A percentile compares a stretch with the other conserved stretches of the same genome.
Conservation (phyloP, 139 green algal species). For the Chlamydomonas sphaeroides region DNA sequence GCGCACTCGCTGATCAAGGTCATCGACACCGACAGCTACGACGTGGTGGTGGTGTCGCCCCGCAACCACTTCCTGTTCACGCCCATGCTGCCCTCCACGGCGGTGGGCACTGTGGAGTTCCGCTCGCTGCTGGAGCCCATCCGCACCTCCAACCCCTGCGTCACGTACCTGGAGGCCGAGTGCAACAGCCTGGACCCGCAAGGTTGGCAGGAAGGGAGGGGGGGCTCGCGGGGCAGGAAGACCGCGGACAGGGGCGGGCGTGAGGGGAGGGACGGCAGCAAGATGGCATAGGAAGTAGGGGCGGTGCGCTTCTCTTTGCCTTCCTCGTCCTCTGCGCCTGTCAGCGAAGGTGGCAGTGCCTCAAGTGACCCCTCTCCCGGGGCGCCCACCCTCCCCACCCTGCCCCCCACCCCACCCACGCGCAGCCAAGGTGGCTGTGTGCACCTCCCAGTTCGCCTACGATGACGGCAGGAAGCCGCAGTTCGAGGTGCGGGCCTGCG, state of each 20-base stretch:
- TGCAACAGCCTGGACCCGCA: constrained; percentile 61
- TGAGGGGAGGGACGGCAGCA: no score
- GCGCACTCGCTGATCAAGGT: no score
- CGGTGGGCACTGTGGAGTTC: constrained; percentile 70
- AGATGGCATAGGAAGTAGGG: no score
- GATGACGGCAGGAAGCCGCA: constrained; percentile 44
- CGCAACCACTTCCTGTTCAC: constrained; percentile 86
- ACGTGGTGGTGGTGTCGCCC: constrained; percentile 72
- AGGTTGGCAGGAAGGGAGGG: neutral
- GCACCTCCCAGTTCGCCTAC: constrained; percentile 43
- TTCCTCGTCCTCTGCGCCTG: no score
- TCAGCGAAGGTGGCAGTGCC: no score
- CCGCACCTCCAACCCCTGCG: constrained; percentile 70
- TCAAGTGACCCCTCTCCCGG: no score
- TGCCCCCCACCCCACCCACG: no score
- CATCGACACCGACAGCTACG: constrained; percentile 72
- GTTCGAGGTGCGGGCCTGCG: constrained; percentile 28
- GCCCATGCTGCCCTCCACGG: constrained; percentile 78
- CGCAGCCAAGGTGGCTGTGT: constrained; percentile 51
- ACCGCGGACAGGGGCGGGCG: neutral
- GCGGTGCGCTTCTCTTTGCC: no score
- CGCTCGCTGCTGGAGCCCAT: constrained; percentile 74
- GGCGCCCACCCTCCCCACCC: neutral
- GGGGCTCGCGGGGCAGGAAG: neutral
- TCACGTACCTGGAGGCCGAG: constrained; percentile 67